Base-by-base conservation (phyloP, 2,329 filamentous ascomycete genomes). In the Nemania abortiva region DNA sequence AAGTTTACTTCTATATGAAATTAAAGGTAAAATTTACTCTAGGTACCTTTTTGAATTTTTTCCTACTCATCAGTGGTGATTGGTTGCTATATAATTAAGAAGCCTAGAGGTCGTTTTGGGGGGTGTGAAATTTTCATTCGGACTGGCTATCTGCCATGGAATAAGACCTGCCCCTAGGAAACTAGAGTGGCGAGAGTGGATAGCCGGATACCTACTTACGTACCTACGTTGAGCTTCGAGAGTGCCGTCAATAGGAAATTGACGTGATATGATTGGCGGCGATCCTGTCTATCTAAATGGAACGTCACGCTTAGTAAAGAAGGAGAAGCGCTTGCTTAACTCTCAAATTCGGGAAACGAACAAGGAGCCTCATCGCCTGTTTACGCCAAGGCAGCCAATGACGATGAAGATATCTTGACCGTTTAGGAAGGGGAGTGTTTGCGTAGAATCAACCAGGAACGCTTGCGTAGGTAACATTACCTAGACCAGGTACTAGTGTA, bases 241-340 rank as follows among this genome's bases (percentile, higher is more conserved):
- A 31, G 59, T n/a, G 11, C 39, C 13, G 27, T 15, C 34, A 27
- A 18, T 24, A 11, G 13, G 22, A 15, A 45, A 49, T 59, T 47
- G 27, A 45, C 29, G 3, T 29, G 10, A 39, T 24, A 20, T 67
- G 65, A 67, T 67, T 67, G 59, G 59, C 31, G 37, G 13, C 45
- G 6, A 49, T 34, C 10, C 7, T 49, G 56, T n/a, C 47, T 15
- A 7, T 24, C 27, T 29, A 47, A 47, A 47, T 24, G 18, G 18
- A 42, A 37, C 22, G 27, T 45, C 20, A 20, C 20, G 34, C 63
- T 59, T 54, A 29, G 11, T 10, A 18, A 9, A 20, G 50, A 11
- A 31, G 20, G 45, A 52, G 18, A 52, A 3, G 24, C 39, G 37
- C 50, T 37, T 55, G 39, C n/a, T n/a, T n/a, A n/a, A n/a, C n/a